phyloP scores from a whole-genome alignment of 1,284 basidiomycete genomes.

The Agaricales sp. region DNA sequence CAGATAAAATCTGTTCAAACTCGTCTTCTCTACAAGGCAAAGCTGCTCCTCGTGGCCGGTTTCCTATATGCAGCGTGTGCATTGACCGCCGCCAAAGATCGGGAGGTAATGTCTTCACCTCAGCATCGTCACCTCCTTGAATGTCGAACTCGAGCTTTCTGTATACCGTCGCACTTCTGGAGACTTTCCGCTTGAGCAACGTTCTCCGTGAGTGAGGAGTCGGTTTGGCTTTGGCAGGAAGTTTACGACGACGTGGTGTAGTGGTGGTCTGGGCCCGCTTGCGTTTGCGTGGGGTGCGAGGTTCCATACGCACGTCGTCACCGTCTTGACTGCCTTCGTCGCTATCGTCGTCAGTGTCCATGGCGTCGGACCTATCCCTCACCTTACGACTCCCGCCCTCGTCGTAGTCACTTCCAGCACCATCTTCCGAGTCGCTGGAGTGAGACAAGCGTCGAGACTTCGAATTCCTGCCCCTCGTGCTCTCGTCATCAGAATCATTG shows the following conservation, averaged over 20 bases:
- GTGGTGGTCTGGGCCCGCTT: constrained; percentile 15
- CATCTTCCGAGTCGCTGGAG: neutral
- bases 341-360: neutral
- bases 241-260: constrained; percentile 19
- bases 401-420: too few species aligned
- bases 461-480: neutral
- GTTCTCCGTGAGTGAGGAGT: constrained; percentile 63
- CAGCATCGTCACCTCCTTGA: constrained; percentile 22
- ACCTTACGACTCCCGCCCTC: neutral
- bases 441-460: neutral
- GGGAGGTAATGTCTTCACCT: constrained; percentile 38
- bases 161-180: constrained; percentile 16
- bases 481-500: neutral
- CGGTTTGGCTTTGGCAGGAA: constrained; percentile 32
- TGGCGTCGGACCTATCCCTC: too few species aligned
- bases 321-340: constrained; percentile 6
- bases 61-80: constrained; percentile 88
- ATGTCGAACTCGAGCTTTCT: constrained; percentile 21
- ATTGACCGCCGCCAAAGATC: constrained; percentile 82
- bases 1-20: constrained; percentile 68
- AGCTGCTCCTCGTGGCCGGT: constrained; percentile 65
- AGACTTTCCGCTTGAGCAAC: constrained; percentile 28
- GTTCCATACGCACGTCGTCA: neutral
- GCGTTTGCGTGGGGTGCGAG: constrained; percentile 9
- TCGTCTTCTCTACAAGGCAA: constrained; percentile 89